These are phyloP conservation scores for Ulota crispa DNA, from an alignment of 225 moss, liverwort and hornwort species.

Conservation along the genomic window DNA sequence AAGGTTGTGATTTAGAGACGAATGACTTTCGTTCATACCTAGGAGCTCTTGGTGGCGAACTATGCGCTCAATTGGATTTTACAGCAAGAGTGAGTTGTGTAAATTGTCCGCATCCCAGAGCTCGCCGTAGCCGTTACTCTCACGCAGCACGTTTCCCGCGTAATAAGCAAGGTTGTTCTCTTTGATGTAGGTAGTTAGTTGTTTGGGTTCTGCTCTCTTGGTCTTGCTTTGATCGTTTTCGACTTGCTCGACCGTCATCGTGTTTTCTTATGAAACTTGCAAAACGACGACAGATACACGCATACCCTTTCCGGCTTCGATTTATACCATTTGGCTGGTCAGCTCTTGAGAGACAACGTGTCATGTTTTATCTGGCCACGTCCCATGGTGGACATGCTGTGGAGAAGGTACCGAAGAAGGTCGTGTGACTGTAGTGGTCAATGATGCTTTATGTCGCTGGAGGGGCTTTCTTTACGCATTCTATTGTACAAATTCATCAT, in stretches of 20 bases:
- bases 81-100: not conserved
- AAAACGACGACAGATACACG: not conserved
- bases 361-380: not conserved
- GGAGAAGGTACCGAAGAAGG: not conserved
- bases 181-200: not conserved
- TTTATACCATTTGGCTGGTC: not conserved
- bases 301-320: not conserved
- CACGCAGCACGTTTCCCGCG: not conserved
- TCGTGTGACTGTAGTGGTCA: not conserved
- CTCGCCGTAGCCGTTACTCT: not conserved
- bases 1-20: not conserved
- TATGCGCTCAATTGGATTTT: not conserved
- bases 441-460: not conserved
- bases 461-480: not conserved
- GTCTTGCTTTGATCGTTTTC: not conserved
- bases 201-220: not conserved
- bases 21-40: no score
- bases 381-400: not conserved
- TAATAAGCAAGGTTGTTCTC: not conserved
- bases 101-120: not conserved
- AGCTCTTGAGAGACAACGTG: not conserved
- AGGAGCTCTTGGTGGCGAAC: not conserved
- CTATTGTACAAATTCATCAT: not conserved
- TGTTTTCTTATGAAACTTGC: not conserved
- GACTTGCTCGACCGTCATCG: not conserved